Evolutionary conservation across 2,329 filamentous ascomycete genomes (phyloP), one percentile per base, ranked within the genome.

Genomic region (Chalara sp.): DNA sequence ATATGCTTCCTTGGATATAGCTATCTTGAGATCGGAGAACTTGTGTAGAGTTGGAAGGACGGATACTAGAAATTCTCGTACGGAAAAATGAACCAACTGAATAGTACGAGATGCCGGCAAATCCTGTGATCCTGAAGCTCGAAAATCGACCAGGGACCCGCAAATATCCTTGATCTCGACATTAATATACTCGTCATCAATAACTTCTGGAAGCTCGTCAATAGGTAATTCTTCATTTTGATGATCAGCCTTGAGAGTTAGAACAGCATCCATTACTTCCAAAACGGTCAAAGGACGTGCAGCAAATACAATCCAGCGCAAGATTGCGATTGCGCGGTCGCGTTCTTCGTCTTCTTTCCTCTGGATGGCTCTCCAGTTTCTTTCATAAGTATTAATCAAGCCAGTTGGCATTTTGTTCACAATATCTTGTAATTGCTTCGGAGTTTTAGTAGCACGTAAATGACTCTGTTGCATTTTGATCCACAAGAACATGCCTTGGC

Each of bases 141-240:
- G 49, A 6, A 65, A 45, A 13, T 68, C 67, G 1, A 70, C 1
- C 1, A 70, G 48, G 0, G 63, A 61, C 0, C 58, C 61, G 30
- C 65, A 70, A 1, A 65, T 52, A 1, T 55, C 53, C 0, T 63
- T 5, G 4, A 69, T 63, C 30, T 66, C 61, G 6, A 48, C 55
- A 11, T 60, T 51, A 6, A 69, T 30, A 33, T 66, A 68, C 0
- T 64, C 61, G 0, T 68, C 58, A 8, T 67, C 53, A 1, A 67
- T 12, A 0, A n/a, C n/a, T 5, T 68, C 62, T 0, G 63, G 63
- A 0, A 66, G 33, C 0, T 69, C 59, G 0, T 65, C 59, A 0
- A 50, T 12, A 0, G 52, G 54, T 0, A 64, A 37, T 0, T 53
- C 48, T 8, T 56, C 58, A 29, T 49, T 45, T 3, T 3, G 21